A percentile compares a stretch with the other conserved stretches of the same genome.
Evolutionary conservation across 192 early-diverging fungal species (phyloP).

Genomic region (Gryganskiella cystojenkinii): DNA sequence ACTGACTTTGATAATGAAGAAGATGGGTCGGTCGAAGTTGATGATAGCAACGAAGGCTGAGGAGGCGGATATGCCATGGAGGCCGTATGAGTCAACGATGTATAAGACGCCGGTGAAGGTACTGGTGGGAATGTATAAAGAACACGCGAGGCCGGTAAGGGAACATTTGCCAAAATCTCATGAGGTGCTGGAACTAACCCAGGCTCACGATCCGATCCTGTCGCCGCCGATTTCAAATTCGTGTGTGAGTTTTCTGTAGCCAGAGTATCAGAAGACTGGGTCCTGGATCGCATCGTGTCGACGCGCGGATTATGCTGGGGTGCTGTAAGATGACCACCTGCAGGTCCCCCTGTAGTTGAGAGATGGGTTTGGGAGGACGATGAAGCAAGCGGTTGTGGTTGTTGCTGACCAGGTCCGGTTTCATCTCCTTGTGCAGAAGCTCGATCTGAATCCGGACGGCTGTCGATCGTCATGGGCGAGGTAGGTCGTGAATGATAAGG

Average conservation of each 20-base stretch:
- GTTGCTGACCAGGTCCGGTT: conserved; percentile 9
- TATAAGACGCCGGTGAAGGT: conserved; percentile 5
- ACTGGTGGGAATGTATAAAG: conserved; percentile 42
- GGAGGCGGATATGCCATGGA: neutral
- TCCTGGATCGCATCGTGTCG: conserved; percentile 25
- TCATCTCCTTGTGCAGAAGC: conserved; percentile 21
- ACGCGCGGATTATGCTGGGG: too few relatives aligned
- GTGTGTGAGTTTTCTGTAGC: conserved; percentile 13
- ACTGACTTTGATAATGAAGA: too few relatives aligned
- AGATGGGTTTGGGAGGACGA: neutral
- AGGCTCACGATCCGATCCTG: conserved; percentile 10
- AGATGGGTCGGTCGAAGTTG: too few relatives aligned
- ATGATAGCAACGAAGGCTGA: too few relatives aligned
- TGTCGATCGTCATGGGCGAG: conserved; percentile 44
- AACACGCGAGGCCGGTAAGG: conserved; percentile 25
- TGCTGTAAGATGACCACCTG: conserved; percentile 8
- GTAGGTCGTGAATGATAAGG: conserved; percentile 33
- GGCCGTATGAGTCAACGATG: neutral
- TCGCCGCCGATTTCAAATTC: neutral
- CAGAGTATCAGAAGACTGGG: conserved; percentile 28
- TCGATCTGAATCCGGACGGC: conserved; percentile 36
- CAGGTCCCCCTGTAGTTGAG: neutral
- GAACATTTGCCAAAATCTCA: conserved; percentile 39
- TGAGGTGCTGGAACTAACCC: conserved; percentile 28
- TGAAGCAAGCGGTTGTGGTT: neutral